Evolutionary conservation across 441 rosid genomes (phyloP).

Genomic region (Corymbia citriodora): DNA sequence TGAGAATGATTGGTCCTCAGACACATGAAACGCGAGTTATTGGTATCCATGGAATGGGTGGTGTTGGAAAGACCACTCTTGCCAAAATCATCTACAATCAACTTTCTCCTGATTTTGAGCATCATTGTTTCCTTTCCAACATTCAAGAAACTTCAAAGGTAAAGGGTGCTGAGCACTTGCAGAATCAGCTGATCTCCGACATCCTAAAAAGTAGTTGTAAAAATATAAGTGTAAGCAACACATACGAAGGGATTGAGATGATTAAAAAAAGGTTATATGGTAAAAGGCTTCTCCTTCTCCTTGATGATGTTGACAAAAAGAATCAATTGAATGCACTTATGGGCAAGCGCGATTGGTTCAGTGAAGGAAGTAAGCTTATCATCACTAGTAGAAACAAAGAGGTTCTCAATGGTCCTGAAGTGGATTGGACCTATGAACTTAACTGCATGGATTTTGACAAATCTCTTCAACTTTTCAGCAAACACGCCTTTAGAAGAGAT

Average conservation of each 20-base stretch:
- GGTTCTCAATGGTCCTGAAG: not conserved
- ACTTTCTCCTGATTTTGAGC: not conserved
- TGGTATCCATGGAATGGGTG: not conserved
- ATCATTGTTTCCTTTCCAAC: not conserved
- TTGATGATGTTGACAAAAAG: not conserved
- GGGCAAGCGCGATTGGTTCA: not conserved
- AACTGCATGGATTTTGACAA: not conserved
- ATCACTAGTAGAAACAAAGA: not conserved
- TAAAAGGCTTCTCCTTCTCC: not conserved
- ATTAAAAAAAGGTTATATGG: accelerated
- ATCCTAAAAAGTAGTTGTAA: accelerated
- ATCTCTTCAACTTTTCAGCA: not conserved
- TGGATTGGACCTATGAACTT: not conserved
- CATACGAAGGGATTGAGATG: not conserved
- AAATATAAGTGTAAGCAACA: not conserved
- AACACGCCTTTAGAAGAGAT: not conserved
- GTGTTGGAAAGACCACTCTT: not conserved
- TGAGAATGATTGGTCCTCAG: not conserved
- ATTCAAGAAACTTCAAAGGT: not conserved
- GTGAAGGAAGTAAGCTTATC: not conserved
- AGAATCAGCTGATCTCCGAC: not conserved
- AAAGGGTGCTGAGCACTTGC: not conserved
- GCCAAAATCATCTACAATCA: not conserved
- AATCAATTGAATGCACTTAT: not conserved
- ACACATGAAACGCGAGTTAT: not conserved